These are phyloP conservation scores for Abrus precatorius DNA, from an alignment of 306 rosid species.

Conservation along the genomic window DNA sequence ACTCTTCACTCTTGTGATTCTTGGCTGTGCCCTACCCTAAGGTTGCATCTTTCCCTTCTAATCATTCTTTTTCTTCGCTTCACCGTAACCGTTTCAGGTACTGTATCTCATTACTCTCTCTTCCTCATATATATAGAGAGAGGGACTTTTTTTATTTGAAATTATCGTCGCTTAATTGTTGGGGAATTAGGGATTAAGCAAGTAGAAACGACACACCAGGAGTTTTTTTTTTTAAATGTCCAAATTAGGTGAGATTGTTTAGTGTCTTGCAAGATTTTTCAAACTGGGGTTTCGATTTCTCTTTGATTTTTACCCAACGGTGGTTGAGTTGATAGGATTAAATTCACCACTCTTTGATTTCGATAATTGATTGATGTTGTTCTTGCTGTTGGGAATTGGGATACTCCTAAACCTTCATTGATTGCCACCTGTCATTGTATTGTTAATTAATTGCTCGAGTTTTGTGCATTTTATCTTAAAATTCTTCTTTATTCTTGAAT, in stretches of 20 bases:
- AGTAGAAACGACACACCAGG: not conserved
- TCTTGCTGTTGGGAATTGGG: constrained; percentile 31
- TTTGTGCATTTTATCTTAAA: not conserved
- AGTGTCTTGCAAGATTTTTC: constrained; percentile 23
- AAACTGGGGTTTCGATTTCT: constrained; percentile 32
- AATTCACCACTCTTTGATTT: constrained; percentile 38
- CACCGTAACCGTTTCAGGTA: constrained; percentile 50
- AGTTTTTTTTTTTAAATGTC: not conserved
- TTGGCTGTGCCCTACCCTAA: constrained; percentile 29
- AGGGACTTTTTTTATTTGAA: constrained; percentile 28
- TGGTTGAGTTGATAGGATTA: not conserved
- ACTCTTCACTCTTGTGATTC: constrained; percentile 49
- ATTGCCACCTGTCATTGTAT: no score
- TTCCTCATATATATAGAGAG: not conserved
- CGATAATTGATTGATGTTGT: not conserved
- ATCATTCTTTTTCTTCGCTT: constrained; percentile 34
- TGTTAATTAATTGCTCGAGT: not conserved
- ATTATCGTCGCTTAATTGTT: constrained; percentile 10
- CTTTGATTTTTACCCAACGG: constrained; percentile 50
- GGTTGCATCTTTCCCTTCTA: constrained; percentile 43
- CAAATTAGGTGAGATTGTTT: constrained; percentile 43
- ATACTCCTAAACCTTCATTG: not conserved
- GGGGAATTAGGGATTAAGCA: not conserved
- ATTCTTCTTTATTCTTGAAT: constrained; percentile 19
- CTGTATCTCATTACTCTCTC: not conserved